Conservation (phyloP, 2,329 filamentous ascomycete species). For the Botrytis paeoniae region DNA sequence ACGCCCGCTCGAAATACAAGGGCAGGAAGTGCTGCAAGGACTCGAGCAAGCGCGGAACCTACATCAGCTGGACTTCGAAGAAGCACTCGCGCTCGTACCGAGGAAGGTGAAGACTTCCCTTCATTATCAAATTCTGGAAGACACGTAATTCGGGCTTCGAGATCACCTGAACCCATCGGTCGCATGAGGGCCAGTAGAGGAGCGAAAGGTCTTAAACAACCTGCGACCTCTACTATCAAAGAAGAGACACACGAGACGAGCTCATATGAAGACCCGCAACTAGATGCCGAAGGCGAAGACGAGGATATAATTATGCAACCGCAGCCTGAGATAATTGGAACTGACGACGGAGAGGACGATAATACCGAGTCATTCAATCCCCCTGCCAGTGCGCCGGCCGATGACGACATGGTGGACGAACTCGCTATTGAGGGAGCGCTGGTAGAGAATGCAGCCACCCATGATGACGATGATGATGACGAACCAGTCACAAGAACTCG, state of each 20-base stretch:
- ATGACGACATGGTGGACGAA: constrained; percentile 26
- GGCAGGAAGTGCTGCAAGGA: constrained; percentile 33
- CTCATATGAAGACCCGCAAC: constrained; percentile 33
- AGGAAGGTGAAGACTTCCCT: constrained; percentile 54
- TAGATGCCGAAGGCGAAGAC: constrained; percentile 26
- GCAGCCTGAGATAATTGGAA: constrained; percentile 14
- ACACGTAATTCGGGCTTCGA: constrained; percentile 51
- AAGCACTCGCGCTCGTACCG: constrained; percentile 36
- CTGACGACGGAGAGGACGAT: constrained; percentile 20
- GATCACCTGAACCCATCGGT: constrained; percentile 52
- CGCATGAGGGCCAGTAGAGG: constrained; percentile 35
- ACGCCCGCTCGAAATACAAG: constrained; percentile 30
- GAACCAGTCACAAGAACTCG: constrained; percentile 42
- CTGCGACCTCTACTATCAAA: constrained; percentile 35
- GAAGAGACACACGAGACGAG: constrained; percentile 38
- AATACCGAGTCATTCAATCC: constrained; percentile 12
- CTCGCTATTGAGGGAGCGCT: constrained; percentile 22
- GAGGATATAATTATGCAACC: constrained; percentile 14
- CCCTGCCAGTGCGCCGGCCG: constrained; percentile 20
- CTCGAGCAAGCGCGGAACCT: constrained; percentile 31
- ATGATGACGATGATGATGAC: constrained; percentile 36
- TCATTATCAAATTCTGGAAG: constrained; percentile 61
- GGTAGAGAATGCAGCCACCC: constrained; percentile 12
- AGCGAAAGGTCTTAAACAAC: constrained; percentile 36
- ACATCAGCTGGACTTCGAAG: constrained; percentile 32